These are phyloP conservation scores for Kokia cookei DNA, from an alignment of 441 rosid genomes.

Conservation along the genomic window DNA sequence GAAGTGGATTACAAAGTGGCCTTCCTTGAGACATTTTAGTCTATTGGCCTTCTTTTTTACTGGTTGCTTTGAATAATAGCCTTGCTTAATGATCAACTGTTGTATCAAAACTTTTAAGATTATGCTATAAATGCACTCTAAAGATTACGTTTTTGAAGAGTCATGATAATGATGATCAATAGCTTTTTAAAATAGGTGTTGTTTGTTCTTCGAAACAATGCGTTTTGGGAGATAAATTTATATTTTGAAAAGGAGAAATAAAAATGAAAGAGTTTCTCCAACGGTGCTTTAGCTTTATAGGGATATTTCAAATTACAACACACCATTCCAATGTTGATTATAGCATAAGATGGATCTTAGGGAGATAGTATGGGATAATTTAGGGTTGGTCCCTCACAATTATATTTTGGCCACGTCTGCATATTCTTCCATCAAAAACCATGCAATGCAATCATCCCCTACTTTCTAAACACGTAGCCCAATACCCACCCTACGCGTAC, in stretches of 20 bases:
- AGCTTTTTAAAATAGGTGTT: no score
- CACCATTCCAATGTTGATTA: not conserved
- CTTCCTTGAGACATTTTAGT: no score
- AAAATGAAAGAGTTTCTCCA: not conserved
- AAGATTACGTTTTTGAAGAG: no score
- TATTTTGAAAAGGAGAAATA: not conserved
- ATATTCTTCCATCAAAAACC: not conserved
- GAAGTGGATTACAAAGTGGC: no score
- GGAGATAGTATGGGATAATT: not conserved
- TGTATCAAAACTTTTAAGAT: no score
- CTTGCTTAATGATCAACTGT: no score
- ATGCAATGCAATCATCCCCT: not conserved
- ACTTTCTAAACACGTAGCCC: not conserved
- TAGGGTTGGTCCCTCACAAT: not conserved
- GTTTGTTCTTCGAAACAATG: no score
- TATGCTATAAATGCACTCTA: no score
- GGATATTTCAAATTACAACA: not conserved
- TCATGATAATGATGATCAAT: no score
- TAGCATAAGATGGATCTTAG: not conserved
- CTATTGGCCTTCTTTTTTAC: no score
- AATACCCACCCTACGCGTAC: not conserved
- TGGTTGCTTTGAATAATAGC: no score
- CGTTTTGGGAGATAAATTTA: no score
- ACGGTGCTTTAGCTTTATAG: not conserved
- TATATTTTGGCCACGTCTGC: conserved; percentile 11